Percentiles rank a stretch among this genome's conserved stretches.
These are phyloP conservation scores for Beauveria asiatica DNA, from an alignment of 2,329 filamentous ascomycete genomes.

Conservation along the genomic window DNA sequence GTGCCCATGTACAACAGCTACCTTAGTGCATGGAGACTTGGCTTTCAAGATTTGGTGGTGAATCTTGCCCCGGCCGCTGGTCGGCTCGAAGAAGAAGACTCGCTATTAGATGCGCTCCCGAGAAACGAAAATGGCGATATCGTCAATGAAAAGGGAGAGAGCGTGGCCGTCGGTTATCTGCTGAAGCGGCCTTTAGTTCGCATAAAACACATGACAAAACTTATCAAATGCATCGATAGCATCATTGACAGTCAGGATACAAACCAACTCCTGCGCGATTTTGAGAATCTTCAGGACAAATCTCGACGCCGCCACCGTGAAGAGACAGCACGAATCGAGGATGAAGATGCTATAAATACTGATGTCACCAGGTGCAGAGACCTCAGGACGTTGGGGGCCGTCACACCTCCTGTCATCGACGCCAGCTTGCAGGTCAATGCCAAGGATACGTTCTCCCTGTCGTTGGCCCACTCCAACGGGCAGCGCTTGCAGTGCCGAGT, in stretches of 20 bases:
- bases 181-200: conserved; percentile 82
- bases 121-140: conserved; percentile 58
- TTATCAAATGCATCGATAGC: conserved; percentile 61
- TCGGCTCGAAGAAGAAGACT: conserved; percentile 48
- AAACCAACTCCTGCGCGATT: conserved; percentile 37
- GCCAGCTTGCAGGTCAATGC: conserved; percentile 74
- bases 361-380: conserved; percentile 76
- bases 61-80: conserved; percentile 68
- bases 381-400: conserved; percentile 63
- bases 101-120: conserved; percentile 49
- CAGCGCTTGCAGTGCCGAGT: conserved; percentile 84
- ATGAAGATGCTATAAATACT: conserved; percentile 78
- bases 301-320: conserved; percentile 59
- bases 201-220: conserved; percentile 78
- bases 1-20: conserved; percentile 78
- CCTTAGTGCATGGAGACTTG: conserved; percentile 78
- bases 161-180: conserved; percentile 88
- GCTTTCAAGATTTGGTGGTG: conserved; percentile 90
- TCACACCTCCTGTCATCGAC: conserved; percentile 64
- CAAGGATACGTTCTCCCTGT: conserved; percentile 81
- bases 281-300: conserved; percentile 66
- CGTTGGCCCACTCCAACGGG: conserved; percentile 78
- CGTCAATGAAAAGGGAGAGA: conserved; percentile 68
- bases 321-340: conserved; percentile 62
- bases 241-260: conserved; percentile 41